A percentile compares a stretch with the other conserved stretches of the same genome.
Conservation (phyloP, 148 eudicot species). For the Chenopodium album region DNA sequence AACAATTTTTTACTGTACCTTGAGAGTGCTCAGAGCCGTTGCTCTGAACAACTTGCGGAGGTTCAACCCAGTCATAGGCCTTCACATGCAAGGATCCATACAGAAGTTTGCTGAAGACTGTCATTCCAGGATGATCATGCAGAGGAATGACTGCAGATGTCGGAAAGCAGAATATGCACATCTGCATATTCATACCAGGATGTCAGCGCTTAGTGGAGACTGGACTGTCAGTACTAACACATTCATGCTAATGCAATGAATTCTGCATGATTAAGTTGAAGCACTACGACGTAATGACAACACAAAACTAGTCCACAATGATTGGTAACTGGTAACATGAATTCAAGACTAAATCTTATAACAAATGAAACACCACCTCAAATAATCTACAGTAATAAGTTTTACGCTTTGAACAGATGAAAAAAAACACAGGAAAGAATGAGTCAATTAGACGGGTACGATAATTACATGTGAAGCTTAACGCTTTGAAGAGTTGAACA, state of each 20-base stretch:
- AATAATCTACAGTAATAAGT: too few relatives aligned
- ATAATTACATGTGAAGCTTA: background rate
- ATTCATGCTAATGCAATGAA: background rate
- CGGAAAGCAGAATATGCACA: conserved; percentile 92
- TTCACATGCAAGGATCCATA: conserved; percentile 97
- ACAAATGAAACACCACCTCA: background rate
- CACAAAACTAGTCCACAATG: background rate
- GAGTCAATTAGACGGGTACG: background rate
- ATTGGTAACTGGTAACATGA: background rate
- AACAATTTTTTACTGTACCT: conserved; percentile 39
- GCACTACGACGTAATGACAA: background rate
- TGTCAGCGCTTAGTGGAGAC: background rate
- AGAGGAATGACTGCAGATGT: conserved; percentile 94
- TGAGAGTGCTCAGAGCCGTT: conserved; percentile 42
- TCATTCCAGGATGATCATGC: conserved; percentile 97
- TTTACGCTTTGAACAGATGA: background rate
- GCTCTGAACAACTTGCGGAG: conserved; percentile 44
- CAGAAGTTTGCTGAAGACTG: conserved; percentile 91
- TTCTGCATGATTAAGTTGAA: background rate
- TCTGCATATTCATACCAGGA: conserved; percentile 50
- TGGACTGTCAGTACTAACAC: background rate
- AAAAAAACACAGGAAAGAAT: background rate
- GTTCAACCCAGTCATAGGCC: conserved; percentile 97
- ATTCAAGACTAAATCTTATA: background rate
- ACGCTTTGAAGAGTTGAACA: background rate